phyloP scores from a whole-genome alignment of 192 early-diverging fungal genomes.

The Nowakowskiella sp. region DNA sequence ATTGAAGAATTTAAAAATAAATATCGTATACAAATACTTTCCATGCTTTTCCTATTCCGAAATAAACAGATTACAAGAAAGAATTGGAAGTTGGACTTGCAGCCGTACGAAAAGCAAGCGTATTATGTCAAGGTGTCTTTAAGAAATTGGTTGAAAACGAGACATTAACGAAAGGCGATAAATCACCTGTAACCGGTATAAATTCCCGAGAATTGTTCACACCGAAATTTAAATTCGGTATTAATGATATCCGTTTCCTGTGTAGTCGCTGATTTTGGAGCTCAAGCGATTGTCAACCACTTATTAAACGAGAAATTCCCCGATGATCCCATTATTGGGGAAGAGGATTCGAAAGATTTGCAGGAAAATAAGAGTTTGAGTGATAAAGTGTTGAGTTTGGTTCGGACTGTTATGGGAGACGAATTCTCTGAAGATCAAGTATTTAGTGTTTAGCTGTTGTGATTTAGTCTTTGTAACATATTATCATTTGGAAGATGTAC shows the following conservation, averaged over 20 bases:
- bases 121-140: slow-evolving; percentile 89
- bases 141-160: slow-evolving; percentile 66
- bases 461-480: background rate
- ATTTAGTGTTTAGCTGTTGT: background rate
- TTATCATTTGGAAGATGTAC: slow-evolving; percentile 48
- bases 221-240: background rate
- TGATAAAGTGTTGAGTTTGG: slow-evolving; percentile 71
- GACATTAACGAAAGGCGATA: slow-evolving; percentile 88
- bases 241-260: slow-evolving; percentile 6
- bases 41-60: no score
- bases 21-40: no score
- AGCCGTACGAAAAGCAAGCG: slow-evolving; percentile 79
- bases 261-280: slow-evolving; percentile 86
- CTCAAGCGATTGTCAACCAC: slow-evolving; percentile 90
- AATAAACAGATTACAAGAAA: background rate
- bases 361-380: slow-evolving; percentile 62
- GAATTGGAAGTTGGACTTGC: slow-evolving; percentile 81
- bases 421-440: slow-evolving; percentile 62
- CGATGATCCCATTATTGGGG: slow-evolving; percentile 85
- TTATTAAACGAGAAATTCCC: slow-evolving; percentile 72
- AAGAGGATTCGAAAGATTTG: slow-evolving; percentile 88
- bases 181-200: slow-evolving; percentile 88
- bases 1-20: no score
- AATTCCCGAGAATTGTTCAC: background rate
- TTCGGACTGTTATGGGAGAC: slow-evolving; percentile 58